Percentiles rank a stretch among this genome's conserved stretches.
These are phyloP conservation scores for Tubosaeta brunneosetosa DNA, from an alignment of 768 basidiomycete genomes.

Conservation along the genomic window DNA sequence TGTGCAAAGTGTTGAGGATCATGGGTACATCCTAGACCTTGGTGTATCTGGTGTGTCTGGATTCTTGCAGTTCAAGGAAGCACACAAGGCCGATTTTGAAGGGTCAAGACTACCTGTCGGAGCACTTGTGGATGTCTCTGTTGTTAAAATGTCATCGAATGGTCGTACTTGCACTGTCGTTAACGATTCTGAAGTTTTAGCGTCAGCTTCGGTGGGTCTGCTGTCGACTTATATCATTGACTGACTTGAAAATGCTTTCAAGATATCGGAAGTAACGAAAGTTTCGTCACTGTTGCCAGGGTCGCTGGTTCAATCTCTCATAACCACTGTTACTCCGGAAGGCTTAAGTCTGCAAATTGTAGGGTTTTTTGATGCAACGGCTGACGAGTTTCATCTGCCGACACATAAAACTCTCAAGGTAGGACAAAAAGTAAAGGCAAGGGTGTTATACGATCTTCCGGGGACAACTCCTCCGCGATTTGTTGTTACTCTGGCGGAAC, in stretches of 20 bases:
- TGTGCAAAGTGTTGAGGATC: conserved; percentile 85
- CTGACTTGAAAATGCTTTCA: background rate
- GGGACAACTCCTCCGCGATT: conserved; percentile 72
- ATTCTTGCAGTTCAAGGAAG: conserved; percentile 79
- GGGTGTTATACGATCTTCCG: conserved; percentile 78
- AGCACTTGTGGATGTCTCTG: conserved; percentile 59
- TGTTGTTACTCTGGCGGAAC: conserved; percentile 70
- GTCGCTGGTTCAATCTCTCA: conserved; percentile 70
- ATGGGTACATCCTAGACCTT: conserved; percentile 87
- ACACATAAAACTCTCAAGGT: conserved; percentile 47
- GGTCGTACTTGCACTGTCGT: conserved; percentile 74
- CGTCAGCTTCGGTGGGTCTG: conserved; percentile 51
- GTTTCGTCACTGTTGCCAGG: conserved; percentile 86
- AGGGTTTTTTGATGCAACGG: conserved; percentile 88
- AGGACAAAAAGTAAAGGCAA: conserved; percentile 75
- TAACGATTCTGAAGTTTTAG: conserved; percentile 45
- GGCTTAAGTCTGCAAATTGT: conserved; percentile 88
- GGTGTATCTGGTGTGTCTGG: conserved; percentile 76
- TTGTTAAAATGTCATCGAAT: conserved; percentile 66
- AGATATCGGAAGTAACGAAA: conserved; percentile 76
- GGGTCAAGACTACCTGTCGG: conserved; percentile 51
- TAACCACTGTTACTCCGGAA: conserved; percentile 67
- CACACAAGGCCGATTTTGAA: conserved; percentile 36
- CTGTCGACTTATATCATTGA: background rate
- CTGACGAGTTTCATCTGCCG: conserved; percentile 74